Evolutionary conservation across 2,329 filamentous ascomycete genomes (phyloP).

Genomic region (Leptoxyphium fumago): DNA sequence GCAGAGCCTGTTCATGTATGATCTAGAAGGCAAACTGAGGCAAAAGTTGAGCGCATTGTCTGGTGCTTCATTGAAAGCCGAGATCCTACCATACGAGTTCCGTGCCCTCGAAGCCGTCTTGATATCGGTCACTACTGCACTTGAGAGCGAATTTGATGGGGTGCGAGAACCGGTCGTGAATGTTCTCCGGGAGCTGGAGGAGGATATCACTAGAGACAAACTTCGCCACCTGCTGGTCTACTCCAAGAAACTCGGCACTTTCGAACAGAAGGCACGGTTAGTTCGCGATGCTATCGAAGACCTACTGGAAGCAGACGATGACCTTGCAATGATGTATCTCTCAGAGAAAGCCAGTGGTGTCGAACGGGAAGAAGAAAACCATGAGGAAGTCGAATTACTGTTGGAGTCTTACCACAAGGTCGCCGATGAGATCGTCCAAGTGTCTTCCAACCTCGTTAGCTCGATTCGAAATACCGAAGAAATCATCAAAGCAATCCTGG

Average conservation of each 20-base stretch:
- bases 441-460: conserved; percentile 80
- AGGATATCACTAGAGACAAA: conserved; percentile 93
- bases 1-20: conserved; percentile 95
- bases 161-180: conserved; percentile 84
- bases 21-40: conserved; percentile 79
- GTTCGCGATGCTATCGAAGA: conserved; percentile 93
- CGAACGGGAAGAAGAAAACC: conserved; percentile 63
- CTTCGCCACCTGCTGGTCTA: conserved; percentile 79
- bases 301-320: conserved; percentile 88
- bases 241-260: conserved; percentile 89
- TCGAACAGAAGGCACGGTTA: conserved; percentile 90
- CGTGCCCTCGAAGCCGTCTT: conserved; percentile 88
- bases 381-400: conserved; percentile 93
- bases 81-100: conserved; percentile 78
- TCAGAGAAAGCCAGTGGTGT: conserved; percentile 71
- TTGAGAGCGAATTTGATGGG: conserved; percentile 89
- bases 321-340: conserved; percentile 87
- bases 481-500: conserved; percentile 91
- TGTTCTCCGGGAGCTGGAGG: conserved; percentile 78
- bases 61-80: conserved; percentile 1
- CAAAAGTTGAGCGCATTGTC: conserved; percentile 50
- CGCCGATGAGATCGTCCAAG: conserved; percentile 93
- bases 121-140: conserved; percentile 78
- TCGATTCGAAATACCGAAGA: conserved; percentile 97
- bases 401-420: conserved; percentile 96